Evolutionary conservation across 2,329 filamentous ascomycete species (phyloP), one percentile per base, ranked within the genome.

Genomic region (Fusarium nygamai): DNA sequence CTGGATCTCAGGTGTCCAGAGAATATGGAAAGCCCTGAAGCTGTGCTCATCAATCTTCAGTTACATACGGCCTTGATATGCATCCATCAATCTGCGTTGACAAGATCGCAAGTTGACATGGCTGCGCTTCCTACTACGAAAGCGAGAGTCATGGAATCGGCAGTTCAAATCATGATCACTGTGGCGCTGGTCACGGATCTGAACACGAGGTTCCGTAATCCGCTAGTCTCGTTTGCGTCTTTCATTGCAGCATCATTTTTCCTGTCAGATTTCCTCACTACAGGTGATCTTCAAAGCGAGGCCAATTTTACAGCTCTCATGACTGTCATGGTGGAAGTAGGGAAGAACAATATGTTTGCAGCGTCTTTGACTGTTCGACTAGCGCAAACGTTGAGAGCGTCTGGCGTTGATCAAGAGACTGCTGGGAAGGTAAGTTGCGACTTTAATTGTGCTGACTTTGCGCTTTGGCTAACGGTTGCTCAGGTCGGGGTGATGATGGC

Each of bases 251-350:
- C 71, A 0, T 72, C 71, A 0, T 74, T 72, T 14, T 74, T 74
- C 29, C 11, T 74, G 1, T 60, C 68, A 0, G 64, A 74, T 9
- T 74, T 74, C 5, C 8, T 69, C 3, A 53, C 44, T 0, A 61
- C 61, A 0, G 68, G 72, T 1, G 51, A 62, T 1, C 39, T 47
- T 3, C 67, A 72, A 2, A 74, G 72, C 11, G 71, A 74, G 6
- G 64, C 84, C 89, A 90, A 94, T 53, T 87, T 91, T 74, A 95
- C 93, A 7, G 91, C 92, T 71, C 85, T 97, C 2, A 67, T 74
- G 61, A 69, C 63, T 16, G 44, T 74, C 0, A 74, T 74, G 60
- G 85, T 90, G 0, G 86, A 92, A 38, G 93, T 96, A 73, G 88
- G 88, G 9, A 74, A 74, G 39, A 74, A 29, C 8, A 74, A 74